Conservation (phyloP, 805 yeast genomes). For the Lipomyces starkeyi region DNA sequence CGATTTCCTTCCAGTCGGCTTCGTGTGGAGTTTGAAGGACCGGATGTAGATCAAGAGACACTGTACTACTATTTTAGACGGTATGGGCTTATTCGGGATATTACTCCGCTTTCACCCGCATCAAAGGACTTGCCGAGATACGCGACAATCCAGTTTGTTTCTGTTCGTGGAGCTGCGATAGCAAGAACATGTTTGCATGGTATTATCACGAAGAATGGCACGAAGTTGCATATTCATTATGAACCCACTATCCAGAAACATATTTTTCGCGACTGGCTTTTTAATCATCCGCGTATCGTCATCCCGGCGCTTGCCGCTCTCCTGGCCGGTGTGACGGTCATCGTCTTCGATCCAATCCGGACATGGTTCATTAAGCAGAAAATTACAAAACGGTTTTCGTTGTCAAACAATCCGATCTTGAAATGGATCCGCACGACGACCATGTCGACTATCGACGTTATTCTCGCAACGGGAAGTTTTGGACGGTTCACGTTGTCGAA, state of each 20-base stretch:
- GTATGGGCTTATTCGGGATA: conserved; percentile 83
- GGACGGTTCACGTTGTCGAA: conserved; percentile 9
- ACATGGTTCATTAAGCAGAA: conserved; percentile 76
- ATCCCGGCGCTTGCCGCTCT: conserved; percentile 81
- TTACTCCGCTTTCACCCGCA: conserved; percentile 60
- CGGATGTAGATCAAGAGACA: conserved; percentile 73
- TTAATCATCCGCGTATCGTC: conserved; percentile 80
- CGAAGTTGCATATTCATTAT: conserved; percentile 76
- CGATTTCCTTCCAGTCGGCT: conserved; percentile 71
- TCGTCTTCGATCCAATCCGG: conserved; percentile 92
- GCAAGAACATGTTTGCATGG: conserved; percentile 94
- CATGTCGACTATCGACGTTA: conserved; percentile 11
- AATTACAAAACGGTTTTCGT: conserved; percentile 54
- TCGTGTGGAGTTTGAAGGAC: conserved; percentile 76
- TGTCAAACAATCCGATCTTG: conserved; percentile 40
- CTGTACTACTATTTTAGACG: conserved; percentile 81
- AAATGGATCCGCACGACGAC: conserved; percentile 42
- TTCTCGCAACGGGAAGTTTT: conserved; percentile 19
- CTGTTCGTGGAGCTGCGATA: conserved; percentile 71
- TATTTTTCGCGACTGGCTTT: conserved; percentile 60
- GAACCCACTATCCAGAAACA: conserved; percentile 61
- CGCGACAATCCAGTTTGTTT: conserved; percentile 62
- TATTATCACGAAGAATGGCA: conserved; percentile 56
- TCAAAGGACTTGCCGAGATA: conserved; percentile 55
- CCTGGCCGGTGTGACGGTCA: conserved; percentile 78